Base-by-base conservation (phyloP, 2,329 filamentous ascomycete species). In the Penicillium sclerotigenum region DNA sequence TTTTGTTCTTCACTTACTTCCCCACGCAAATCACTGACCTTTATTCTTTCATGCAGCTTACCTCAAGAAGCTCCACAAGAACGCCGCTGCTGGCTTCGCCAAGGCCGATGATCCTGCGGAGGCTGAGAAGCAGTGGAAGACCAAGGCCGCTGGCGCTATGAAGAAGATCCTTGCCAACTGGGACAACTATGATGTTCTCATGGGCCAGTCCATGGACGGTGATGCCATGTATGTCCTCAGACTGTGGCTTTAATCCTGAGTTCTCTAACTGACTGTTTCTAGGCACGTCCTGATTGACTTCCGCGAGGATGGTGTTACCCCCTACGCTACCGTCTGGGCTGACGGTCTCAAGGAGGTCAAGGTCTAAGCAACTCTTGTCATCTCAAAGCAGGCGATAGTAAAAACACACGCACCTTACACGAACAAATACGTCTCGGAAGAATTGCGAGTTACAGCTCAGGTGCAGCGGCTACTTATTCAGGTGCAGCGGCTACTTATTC, bases 131-230 rank as follows among this genome's bases (percentile, higher is more conserved):
- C 84, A 81, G 65, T 87, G 86, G 40, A 45, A 52, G 53, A 20
- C 8, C 2, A 45, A 51, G 68, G 92, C 91, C 57, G 74, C 80
- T 63, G 77, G 65, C 54, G 95, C 85, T 74, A 87, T 90, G 77
- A 96, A 96, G 84, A 87, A 90, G 82, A 85, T 84, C 73, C 82
- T 96, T 65, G 80, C 88, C 75, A 93, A 90, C 81, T 96, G 96
- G 84, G 92, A 96, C 82, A 90, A 97, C 82, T 96, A 88, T 77
- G 93, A 97, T 77, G 93, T 97, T 79, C 89, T 89, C 79, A 90
- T 89, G 69, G 92, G 93, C 80, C 87, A 94, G 83, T 88, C 86
- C 69, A 95, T 96, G 90, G 85, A 95, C 79, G 87, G 89, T 69
- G 90, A 96, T 72, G 92, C 88, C 81, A 96, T 97, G 94, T 94